A percentile compares a stretch with the other conserved stretches of the same genome.
These are phyloP conservation scores for Cyclotella choctawhatcheeana DNA, from an alignment of 108 stramenopile species.

Conservation along the genomic window DNA sequence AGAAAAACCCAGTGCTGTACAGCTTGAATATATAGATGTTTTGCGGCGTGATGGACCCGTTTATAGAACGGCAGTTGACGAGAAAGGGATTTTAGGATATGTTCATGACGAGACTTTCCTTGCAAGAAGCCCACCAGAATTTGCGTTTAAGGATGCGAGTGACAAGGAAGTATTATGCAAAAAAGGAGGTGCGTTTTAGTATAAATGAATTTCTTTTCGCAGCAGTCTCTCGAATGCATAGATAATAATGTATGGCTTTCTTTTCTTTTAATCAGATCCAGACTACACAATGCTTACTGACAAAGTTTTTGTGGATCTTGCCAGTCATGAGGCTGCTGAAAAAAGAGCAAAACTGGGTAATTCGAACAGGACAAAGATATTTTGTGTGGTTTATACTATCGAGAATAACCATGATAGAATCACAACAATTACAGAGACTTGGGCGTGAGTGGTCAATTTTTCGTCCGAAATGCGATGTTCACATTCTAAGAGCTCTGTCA, in stretches of 20 bases:
- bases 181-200: constrained; percentile 54
- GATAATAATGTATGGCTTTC: no score
- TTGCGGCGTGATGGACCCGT: constrained; percentile 73
- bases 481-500: no score
- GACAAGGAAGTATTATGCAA: constrained; percentile 29
- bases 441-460: constrained; percentile 60
- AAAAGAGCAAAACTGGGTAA: constrained; percentile 51
- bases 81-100: constrained; percentile 78
- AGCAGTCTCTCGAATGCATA: no score
- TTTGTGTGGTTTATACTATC: constrained; percentile 87
- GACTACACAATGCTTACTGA: constrained; percentile 77
- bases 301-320: constrained; percentile 72
- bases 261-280: constrained; percentile 31
- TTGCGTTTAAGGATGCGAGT: constrained; percentile 53
- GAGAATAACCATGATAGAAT: constrained; percentile 70
- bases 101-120: constrained; percentile 83
- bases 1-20: no score
- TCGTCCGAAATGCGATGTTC: no score
- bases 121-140: constrained; percentile 68
- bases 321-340: constrained; percentile 61
- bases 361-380: constrained; percentile 78
- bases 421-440: constrained; percentile 74
- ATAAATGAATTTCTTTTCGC: no score
- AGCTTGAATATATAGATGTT: constrained; percentile 70
- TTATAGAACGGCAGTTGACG: constrained; percentile 81